Evolutionary conservation across 2,329 filamentous ascomycete species (phyloP), one percentile per base, ranked within the genome.

Genomic region (Diaporthe humulicola): DNA sequence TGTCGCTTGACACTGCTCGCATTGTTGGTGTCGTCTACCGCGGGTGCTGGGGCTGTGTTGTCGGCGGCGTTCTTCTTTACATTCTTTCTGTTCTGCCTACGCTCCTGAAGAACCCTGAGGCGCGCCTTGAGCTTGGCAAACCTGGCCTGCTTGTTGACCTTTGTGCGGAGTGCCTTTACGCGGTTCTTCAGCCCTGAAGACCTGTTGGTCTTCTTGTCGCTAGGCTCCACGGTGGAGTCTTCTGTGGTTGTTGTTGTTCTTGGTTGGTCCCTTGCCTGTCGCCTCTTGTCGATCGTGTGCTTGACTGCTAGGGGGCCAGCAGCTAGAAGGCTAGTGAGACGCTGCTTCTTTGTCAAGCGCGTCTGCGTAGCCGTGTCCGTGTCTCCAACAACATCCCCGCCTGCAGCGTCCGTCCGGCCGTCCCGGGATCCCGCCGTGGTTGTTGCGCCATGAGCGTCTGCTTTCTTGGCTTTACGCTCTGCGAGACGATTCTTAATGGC

Each of bases 401-500:
- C 52, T 28, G 45, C 71, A 9, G 45, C 28, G 28, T 52, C 28
- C 5, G 60, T 8, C 19, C 25, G 14, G 33, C 15, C 30, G 1
- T 28, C n/a, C 8, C n/a, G 5, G 14, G 64, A 25, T 10, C 36
- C 30, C 38, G 28, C 61, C 28, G 38, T n/a, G 28, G 71, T 38
- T 19, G 50, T 52, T 48, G 28, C 48, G n/a, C 28, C 70, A 1
- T 45, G 42, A 22, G 25, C 40, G 6, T 15, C 17, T 9, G 40
- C 3, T 17, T 69, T 73, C 40, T 67, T 58, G 28, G 71, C 38
- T 25, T 73, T 73, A 30, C 61, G 70, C 9, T 61, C 58, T n/a
- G 45, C 70, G n/a, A 54, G 36, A 10, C 70, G 71, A 36, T 69
- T 66, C 25, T 36, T 73, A 19, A 73, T 56, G 38, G 71, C 71